phyloP scores from a whole-genome alignment of 2,329 filamentous ascomycete genomes.

The Didymella lethalis region DNA sequence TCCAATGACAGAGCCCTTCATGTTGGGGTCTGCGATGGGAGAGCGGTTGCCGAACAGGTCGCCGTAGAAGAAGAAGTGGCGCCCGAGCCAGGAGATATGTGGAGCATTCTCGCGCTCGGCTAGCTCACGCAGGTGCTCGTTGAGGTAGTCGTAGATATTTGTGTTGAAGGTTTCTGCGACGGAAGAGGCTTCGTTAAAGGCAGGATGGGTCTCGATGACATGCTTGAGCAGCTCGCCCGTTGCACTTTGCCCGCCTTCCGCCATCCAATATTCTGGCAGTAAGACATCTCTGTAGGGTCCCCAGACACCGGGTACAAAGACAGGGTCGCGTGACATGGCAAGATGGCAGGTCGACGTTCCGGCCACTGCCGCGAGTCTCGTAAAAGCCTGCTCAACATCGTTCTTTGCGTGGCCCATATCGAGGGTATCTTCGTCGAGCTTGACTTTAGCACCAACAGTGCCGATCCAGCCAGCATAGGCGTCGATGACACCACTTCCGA shows the following conservation, averaged over 20 bases:
- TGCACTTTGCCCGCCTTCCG: slow-evolving; percentile 94
- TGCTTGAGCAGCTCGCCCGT: slow-evolving; percentile 95
- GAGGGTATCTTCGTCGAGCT: slow-evolving; percentile 72
- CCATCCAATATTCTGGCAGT: slow-evolving; percentile 92
- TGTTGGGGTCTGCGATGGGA: slow-evolving; percentile 88
- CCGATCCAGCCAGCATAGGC: slow-evolving; percentile 99
- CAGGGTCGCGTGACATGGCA: slow-evolving; percentile 90
- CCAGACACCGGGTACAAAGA: slow-evolving; percentile 97
- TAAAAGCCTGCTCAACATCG: slow-evolving; percentile 91
- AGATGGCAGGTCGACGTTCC: slow-evolving; percentile 98
- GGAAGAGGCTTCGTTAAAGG: slow-evolving; percentile 80
- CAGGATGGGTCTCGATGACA: slow-evolving; percentile 93
- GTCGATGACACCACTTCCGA: slow-evolving; percentile 96
- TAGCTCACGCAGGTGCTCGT: slow-evolving; percentile 82
- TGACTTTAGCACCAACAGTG: slow-evolving; percentile 95
- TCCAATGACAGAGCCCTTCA: slow-evolving; percentile 90
- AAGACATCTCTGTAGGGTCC: slow-evolving; percentile 95
- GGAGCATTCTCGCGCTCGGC: slow-evolving; percentile 73
- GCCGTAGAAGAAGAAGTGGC: slow-evolving; percentile 98
- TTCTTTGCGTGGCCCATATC: slow-evolving; percentile 75
- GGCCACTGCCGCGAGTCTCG: slow-evolving; percentile 89
- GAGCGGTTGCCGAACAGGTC: slow-evolving; percentile 97
- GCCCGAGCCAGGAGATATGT: slow-evolving; percentile 81
- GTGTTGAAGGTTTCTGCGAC: slow-evolving; percentile 81
- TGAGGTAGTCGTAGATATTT: slow-evolving; percentile 95